Evolutionary conservation across 2,329 filamentous ascomycete genomes (phyloP).

Genomic region (Xylariaceae sp.): DNA sequence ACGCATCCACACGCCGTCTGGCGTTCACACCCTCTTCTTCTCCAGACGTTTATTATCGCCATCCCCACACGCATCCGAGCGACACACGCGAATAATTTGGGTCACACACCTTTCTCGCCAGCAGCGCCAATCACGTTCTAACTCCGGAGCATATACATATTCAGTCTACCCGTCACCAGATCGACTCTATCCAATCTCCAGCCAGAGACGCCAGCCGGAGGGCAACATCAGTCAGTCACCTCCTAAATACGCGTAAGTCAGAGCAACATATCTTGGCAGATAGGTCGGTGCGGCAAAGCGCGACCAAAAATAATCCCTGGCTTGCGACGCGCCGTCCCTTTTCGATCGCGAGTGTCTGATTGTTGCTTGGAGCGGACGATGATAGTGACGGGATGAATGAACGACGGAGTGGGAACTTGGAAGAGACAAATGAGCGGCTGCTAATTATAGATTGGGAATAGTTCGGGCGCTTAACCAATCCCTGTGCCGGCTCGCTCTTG

Average conservation of each 20-base stretch:
- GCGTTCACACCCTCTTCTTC: background rate
- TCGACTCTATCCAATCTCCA: background rate
- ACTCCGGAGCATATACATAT: slow-evolving; percentile 11
- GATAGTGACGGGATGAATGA: background rate
- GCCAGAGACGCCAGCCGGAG: no score
- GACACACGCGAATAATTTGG: slow-evolving; percentile 13
- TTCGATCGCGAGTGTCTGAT: background rate
- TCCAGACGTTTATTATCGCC: background rate
- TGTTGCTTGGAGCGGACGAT: background rate
- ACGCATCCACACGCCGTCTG: background rate
- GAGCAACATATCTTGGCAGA: background rate
- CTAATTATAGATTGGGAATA: slow-evolving; percentile 32
- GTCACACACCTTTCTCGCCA: slow-evolving; percentile 15
- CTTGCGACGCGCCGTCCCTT: background rate
- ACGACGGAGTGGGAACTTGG: slow-evolving; percentile 10
- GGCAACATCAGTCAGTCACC: background rate
- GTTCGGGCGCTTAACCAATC: slow-evolving; percentile 30
- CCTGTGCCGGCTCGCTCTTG: slow-evolving; percentile 6
- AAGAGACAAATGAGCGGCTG: slow-evolving; percentile 27
- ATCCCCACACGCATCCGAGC: slow-evolving; percentile 14
- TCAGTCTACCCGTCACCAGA: slow-evolving; percentile 15
- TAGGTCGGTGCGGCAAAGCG: background rate
- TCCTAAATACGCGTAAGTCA: no score
- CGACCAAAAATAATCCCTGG: background rate
- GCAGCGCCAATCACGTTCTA: slow-evolving; percentile 16